Base-by-base conservation (phyloP, 352 stramenopile genomes). In the Phytopythium cucurbitacearum region DNA sequence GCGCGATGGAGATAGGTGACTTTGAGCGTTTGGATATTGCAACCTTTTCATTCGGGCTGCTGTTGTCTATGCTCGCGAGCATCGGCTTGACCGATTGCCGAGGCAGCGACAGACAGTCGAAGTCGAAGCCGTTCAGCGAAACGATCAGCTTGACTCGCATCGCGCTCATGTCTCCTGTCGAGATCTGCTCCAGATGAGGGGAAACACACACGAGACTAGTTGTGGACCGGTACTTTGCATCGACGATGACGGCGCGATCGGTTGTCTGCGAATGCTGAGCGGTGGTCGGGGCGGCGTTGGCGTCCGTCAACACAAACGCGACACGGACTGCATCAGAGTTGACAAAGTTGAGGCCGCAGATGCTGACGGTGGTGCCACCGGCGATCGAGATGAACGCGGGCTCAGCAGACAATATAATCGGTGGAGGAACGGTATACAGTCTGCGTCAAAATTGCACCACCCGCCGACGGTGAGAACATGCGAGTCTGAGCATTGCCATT, bases 41-140 rank as follows among this genome's bases (percentile, higher is more conserved):
- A 3, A 3, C 16, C 9, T 39, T 33, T 8, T 45, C 3, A 13
- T 5, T 37, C 3, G 21, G 21, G 21, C 21, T 28, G 16, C 28
- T 11, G 37, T 36, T 28, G 7, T 5, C 10, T 53, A 10, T 6
- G 15, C 10, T 21, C 11, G 21, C 21, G 21, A 28, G 21, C 21
- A 28, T 28, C 21, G 21, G 16, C 16, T 65, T 72, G 2, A 55
- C 51, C 0, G 53, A 12, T 6, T 72, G 56, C 3, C 65, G 71
- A 1, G 77, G 72, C 0, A 88, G 53, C 0, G 68, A 69, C 32
- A 88, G 66, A 42, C 77, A 81, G n/a, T 88, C 74, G 40, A 88
- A 88, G 40, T 88, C 77, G 9, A 64, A 15, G 3, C 77, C 77
- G 40, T 88, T 86, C 7, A 82, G 53, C 1, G 73, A 77, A 0